Evolutionary conservation across 106 monocot species (phyloP).

Genomic region (Acorus gramineus): DNA sequence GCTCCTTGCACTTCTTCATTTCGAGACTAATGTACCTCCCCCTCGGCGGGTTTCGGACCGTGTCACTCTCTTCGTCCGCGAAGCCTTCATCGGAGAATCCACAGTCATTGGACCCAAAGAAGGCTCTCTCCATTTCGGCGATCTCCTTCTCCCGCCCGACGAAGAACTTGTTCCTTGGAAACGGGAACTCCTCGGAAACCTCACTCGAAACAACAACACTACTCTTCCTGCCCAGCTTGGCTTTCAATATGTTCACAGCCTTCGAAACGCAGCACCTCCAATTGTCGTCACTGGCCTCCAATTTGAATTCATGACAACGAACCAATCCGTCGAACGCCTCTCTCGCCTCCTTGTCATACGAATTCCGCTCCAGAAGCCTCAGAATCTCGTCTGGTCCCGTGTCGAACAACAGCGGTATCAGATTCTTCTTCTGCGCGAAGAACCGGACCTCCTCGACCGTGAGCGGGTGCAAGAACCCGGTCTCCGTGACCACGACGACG

Average conservation of each 20-base stretch:
- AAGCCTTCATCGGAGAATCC: constrained; percentile 59
- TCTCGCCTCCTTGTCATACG: constrained; percentile 52
- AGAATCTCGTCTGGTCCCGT: constrained; percentile 47
- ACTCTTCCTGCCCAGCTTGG: constrained; percentile 59
- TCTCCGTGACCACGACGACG: constrained; percentile 47
- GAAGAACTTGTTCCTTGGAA: constrained; percentile 55
- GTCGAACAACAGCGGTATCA: constrained; percentile 69
- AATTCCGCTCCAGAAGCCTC: constrained; percentile 36
- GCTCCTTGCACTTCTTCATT: constrained; percentile 78
- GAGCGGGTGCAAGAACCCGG: constrained; percentile 52
- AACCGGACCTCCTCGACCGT: constrained; percentile 77
- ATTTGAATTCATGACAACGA: constrained; percentile 44
- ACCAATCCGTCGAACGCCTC: constrained; percentile 63
- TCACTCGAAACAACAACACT: constrained; percentile 25
- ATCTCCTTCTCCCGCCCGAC: constrained; percentile 85
- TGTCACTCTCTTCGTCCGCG: constrained; percentile 73
- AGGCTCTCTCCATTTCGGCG: constrained; percentile 59
- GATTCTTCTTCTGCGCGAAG: constrained; percentile 91
- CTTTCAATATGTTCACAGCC: constrained; percentile 36
- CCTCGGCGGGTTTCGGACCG: constrained; percentile 19
- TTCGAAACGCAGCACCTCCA: constrained; percentile 65
- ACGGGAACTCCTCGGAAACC: constrained; percentile 46
- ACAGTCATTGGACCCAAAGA: constrained; percentile 58
- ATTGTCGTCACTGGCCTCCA: constrained; percentile 65
- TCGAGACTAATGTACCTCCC: constrained; percentile 68